Percentiles rank a stretch among this genome's conserved stretches.
Evolutionary conservation across 331 rosid genomes (phyloP).

Genomic region (Rosa hybrid): DNA sequence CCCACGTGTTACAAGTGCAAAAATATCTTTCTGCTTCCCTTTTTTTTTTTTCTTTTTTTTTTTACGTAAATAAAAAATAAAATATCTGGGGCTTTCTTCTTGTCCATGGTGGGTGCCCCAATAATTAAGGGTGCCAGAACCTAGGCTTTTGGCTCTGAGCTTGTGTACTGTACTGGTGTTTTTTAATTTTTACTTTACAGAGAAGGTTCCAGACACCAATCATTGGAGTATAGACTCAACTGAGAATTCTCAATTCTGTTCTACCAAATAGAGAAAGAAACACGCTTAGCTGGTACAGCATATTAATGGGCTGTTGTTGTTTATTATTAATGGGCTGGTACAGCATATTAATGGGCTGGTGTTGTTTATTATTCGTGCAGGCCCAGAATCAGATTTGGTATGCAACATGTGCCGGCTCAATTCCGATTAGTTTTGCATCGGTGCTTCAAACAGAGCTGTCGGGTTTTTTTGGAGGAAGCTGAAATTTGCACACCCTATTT

Average conservation of each 20-base stretch:
- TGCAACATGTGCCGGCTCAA: too few relatives aligned
- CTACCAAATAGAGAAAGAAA: not conserved
- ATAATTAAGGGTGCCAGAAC: not conserved
- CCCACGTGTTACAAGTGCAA: slow-evolving; percentile 17
- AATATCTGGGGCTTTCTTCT: not conserved
- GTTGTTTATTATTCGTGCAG: not conserved
- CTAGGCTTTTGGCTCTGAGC: not conserved
- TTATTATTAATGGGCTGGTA: too few relatives aligned
- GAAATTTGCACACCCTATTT: too few relatives aligned
- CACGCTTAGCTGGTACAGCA: not conserved
- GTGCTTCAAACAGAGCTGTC: too few relatives aligned
- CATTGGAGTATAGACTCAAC: not conserved
- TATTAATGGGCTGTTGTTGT: too few relatives aligned
- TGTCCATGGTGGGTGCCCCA: not conserved
- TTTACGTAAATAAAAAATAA: not conserved
- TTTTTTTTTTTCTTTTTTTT: not conserved
- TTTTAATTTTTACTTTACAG: not conserved
- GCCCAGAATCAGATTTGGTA: not conserved
- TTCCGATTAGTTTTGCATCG: too few relatives aligned
- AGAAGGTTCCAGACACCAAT: not conserved
- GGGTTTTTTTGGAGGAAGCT: too few relatives aligned
- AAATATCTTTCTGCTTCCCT: not conserved
- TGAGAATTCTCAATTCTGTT: not conserved
- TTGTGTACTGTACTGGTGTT: not conserved
- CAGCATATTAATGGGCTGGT: too few relatives aligned